phyloP scores from a whole-genome alignment of 2,329 filamentous ascomycete species.

The Venturia aucupariae region DNA sequence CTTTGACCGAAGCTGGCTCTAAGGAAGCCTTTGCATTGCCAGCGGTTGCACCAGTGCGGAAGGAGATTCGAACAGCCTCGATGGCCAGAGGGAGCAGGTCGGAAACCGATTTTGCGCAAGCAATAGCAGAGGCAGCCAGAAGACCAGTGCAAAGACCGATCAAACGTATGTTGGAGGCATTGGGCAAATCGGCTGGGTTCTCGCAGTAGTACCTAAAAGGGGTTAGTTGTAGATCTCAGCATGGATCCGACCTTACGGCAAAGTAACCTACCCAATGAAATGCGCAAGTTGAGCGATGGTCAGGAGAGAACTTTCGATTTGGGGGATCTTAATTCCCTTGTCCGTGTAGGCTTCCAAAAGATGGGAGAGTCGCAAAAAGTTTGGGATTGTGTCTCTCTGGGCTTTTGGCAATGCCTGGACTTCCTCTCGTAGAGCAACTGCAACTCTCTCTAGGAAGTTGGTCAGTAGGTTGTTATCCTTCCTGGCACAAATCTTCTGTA shows the following conservation, averaged over 20 bases:
- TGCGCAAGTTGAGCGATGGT: slow-evolving; percentile 58
- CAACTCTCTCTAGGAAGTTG: slow-evolving; percentile 52
- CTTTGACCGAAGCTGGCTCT: slow-evolving; percentile 32
- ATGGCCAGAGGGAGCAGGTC: slow-evolving; percentile 54
- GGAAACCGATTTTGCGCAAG: slow-evolving; percentile 52
- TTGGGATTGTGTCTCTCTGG: slow-evolving; percentile 50
- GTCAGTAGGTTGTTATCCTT: slow-evolving; percentile 49
- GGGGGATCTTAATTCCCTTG: slow-evolving; percentile 48
- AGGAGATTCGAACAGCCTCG: slow-evolving; percentile 56
- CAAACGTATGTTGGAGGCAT: slow-evolving; percentile 41
- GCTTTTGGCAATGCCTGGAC: slow-evolving; percentile 47
- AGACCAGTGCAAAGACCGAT: slow-evolving; percentile 61
- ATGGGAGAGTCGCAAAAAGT: slow-evolving; percentile 54
- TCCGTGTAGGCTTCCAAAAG: slow-evolving; percentile 56
- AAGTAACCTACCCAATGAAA: slow-evolving; percentile 53
- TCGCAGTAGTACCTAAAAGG: slow-evolving; percentile 35
- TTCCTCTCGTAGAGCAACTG: slow-evolving; percentile 51
- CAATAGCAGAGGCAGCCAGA: slow-evolving; percentile 59
- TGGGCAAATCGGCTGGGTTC: slow-evolving; percentile 45
- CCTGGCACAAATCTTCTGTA: slow-evolving; percentile 40
- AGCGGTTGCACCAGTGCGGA: slow-evolving; percentile 48
- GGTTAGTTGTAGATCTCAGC: slow-evolving; percentile 20
- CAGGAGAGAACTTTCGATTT: slow-evolving; percentile 55
- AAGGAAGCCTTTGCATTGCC: slow-evolving; percentile 35
- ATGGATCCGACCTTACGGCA: not conserved